These are phyloP conservation scores for Alloascoidea hylecoeti DNA, from an alignment of 805 yeast genomes.

Conservation along the genomic window DNA sequence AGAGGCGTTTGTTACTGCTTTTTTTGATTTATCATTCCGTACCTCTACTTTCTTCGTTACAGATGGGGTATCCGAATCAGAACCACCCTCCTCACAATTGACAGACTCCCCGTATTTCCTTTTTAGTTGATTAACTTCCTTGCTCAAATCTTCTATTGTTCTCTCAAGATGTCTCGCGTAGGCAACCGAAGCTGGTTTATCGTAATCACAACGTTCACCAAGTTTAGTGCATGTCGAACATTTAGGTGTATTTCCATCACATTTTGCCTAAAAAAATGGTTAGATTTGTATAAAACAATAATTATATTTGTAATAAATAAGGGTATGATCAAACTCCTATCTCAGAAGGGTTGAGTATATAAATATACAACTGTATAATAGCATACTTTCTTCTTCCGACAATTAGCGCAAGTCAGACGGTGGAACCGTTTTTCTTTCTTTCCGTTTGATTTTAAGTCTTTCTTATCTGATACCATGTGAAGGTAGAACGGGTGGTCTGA, in stretches of 20 bases:
- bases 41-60: too few species aligned
- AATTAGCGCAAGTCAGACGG: slow-evolving; percentile 10
- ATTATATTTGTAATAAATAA: too few species aligned
- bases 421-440: slow-evolving; percentile 5
- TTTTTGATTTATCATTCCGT: too few species aligned
- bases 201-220: slow-evolving; percentile 9
- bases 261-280: slow-evolving; percentile 7
- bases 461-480: too few species aligned
- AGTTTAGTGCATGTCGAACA: slow-evolving; percentile 8
- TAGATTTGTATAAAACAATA: neutral
- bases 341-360: too few species aligned
- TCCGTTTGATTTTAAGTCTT: too few species aligned
- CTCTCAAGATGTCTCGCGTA: slow-evolving; percentile 10
- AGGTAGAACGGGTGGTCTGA: too few species aligned
- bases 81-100: neutral
- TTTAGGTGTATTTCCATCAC: slow-evolving; percentile 10
- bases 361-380: too few species aligned
- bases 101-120: neutral
- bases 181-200: slow-evolving; percentile 11
- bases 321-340: too few species aligned
- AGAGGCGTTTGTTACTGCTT: too few species aligned
- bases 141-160: slow-evolving; percentile 6
- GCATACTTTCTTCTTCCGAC: slow-evolving; percentile 10
- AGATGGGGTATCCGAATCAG: neutral
- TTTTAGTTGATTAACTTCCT: slow-evolving; percentile 3